These are phyloP conservation scores for Aspergillus haitiensis DNA, from an alignment of 495 filamentous ascomycete species.

Conservation along the genomic window DNA sequence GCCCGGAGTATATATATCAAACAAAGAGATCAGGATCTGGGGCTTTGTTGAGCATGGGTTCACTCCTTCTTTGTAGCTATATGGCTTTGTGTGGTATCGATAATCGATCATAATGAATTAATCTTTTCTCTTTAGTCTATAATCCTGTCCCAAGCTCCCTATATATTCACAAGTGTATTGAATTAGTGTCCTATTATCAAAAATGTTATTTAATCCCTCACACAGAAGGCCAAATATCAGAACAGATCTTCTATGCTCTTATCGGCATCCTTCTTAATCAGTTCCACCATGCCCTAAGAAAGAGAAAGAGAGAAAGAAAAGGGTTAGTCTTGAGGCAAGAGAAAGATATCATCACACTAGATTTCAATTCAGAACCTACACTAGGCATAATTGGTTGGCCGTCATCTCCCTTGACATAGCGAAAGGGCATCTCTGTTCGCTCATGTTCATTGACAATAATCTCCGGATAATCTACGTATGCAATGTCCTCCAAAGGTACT, in stretches of 20 bases:
- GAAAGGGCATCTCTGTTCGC: conserved; percentile 94
- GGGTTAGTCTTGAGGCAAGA: neutral
- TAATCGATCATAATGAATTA: too few species aligned
- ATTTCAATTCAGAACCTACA: conserved; percentile 50
- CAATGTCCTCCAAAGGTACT: conserved; percentile 75
- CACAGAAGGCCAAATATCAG: conserved; percentile 35
- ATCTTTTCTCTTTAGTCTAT: neutral
- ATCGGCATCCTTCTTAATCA: conserved; percentile 92
- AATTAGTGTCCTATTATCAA: neutral
- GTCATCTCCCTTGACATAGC: conserved; percentile 76
- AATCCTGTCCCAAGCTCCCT: neutral
- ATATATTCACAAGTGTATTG: neutral
- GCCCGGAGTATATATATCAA: too few species aligned
- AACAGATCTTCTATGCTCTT: conserved; percentile 87
- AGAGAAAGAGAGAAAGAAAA: neutral
- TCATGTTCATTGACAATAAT: conserved; percentile 87
- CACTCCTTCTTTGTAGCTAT: neutral
- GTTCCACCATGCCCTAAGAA: conserved; percentile 81
- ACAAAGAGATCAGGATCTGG: neutral
- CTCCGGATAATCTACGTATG: conserved; percentile 84
- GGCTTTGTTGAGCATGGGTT: neutral
- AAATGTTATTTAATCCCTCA: neutral
- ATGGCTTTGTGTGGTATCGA: too few species aligned
- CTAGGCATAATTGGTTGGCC: conserved; percentile 86
- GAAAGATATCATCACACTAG: neutral